Conservation (phyloP, 75 land plant genomes). For the Sequoiadendron giganteum region DNA sequence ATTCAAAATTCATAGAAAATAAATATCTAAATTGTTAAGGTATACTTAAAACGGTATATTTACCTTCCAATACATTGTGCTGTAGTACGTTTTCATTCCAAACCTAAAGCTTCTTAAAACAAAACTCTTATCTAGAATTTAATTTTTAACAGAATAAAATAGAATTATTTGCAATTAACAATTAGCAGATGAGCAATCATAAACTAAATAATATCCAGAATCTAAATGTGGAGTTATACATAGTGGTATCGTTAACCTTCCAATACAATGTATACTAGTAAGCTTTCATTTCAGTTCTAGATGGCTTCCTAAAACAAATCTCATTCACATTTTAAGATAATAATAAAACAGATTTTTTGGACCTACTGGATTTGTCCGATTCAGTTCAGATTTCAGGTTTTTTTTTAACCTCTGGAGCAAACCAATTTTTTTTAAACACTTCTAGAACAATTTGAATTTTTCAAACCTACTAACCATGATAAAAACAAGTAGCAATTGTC, state of each 20-base stretch:
- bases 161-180: not conserved
- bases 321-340: too few species aligned
- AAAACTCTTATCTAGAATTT: not conserved
- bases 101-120: not conserved
- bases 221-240: not conserved
- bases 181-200: not conserved
- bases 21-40: not conserved
- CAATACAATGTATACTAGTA: not conserved
- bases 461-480: too few species aligned
- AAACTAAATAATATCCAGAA: not conserved
- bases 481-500: too few species aligned
- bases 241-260: not conserved
- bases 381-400: too few species aligned
- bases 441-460: too few species aligned
- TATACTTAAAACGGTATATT: too few species aligned
- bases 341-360: too few species aligned
- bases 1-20: not conserved
- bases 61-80: not conserved
- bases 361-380: too few species aligned
- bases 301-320: not conserved
- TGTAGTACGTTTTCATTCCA: not conserved
- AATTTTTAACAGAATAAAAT: not conserved
- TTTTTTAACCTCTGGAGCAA: too few species aligned
- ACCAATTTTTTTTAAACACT: too few species aligned
- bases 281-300: not conserved